Evolutionary conservation across 495 filamentous ascomycete genomes (phyloP).

Genomic region (Talaromyces ruber): DNA sequence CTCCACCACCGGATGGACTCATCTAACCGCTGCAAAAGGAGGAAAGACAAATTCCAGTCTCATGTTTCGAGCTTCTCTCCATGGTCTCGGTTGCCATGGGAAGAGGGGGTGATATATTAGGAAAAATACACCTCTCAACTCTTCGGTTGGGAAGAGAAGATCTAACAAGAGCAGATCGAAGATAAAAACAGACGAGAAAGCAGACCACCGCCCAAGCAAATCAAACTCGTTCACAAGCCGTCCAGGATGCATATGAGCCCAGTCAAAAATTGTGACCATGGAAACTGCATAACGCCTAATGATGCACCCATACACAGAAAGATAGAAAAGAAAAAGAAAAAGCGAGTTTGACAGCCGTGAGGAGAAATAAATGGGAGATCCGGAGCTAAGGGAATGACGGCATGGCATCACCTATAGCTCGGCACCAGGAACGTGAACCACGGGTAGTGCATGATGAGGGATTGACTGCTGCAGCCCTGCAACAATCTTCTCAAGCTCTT

Average conservation of each 20-base stretch:
- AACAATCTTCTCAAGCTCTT: constrained; percentile 38
- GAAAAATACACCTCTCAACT: background rate
- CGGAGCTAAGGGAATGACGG: background rate
- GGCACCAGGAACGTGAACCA: background rate
- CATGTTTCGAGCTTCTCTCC: background rate
- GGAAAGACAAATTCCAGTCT: background rate
- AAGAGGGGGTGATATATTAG: background rate
- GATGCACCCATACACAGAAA: background rate
- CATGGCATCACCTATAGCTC: background rate
- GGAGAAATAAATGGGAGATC: background rate
- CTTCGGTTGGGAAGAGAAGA: background rate
- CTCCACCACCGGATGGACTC: background rate
- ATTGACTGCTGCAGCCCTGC: constrained; percentile 33
- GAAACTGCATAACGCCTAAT: constrained; percentile 1
- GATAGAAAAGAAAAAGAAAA: background rate
- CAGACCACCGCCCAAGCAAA: background rate
- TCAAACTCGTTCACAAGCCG: constrained; percentile 1
- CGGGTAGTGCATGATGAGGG: constrained; percentile 16
- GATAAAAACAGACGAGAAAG: background rate
- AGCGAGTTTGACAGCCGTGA: background rate
- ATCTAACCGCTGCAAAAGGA: background rate
- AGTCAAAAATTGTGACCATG: background rate
- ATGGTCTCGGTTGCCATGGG: background rate
- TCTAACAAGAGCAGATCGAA: background rate
- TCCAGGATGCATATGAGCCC: constrained; percentile 1